Percentiles rank a stretch among this genome's conserved stretches.
Conservation (phyloP, 345 rosid species). For the Gossypium longicalyx region DNA sequence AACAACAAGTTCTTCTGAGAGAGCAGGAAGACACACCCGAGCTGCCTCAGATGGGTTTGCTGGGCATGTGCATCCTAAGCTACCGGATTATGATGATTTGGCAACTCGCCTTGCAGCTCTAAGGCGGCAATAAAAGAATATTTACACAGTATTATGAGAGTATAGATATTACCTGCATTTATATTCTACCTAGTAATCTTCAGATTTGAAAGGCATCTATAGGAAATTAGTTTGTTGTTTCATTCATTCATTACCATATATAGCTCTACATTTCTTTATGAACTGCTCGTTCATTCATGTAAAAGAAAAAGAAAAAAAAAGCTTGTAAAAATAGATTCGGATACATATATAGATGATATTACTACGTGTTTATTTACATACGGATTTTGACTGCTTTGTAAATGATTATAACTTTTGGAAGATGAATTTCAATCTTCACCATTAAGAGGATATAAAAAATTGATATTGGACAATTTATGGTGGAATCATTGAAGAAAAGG, state of each 20-base stretch:
- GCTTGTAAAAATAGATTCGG: neutral
- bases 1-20: neutral
- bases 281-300: neutral
- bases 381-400: neutral
- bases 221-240: slow-evolving; percentile 6
- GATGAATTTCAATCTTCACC: neutral
- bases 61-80: slow-evolving; percentile 46
- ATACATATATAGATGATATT: neutral
- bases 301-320: neutral
- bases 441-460: neutral
- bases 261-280: slow-evolving; percentile 1
- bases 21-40: slow-evolving; percentile 24
- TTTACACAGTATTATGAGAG: neutral
- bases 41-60: slow-evolving; percentile 27
- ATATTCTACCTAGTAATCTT: neutral
- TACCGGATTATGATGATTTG: slow-evolving; percentile 56
- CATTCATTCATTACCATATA: slow-evolving; percentile 7
- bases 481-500: slow-evolving; percentile 48
- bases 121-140: slow-evolving; percentile 19
- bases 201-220: neutral
- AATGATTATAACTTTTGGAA: neutral
- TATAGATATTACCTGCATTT: neutral
- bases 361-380: neutral
- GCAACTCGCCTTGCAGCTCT: slow-evolving; percentile 46
- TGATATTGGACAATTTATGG: slow-evolving; percentile 35